Evolutionary conservation across 257 asterid species (phyloP).

Genomic region (Solanum gandarillasii): DNA sequence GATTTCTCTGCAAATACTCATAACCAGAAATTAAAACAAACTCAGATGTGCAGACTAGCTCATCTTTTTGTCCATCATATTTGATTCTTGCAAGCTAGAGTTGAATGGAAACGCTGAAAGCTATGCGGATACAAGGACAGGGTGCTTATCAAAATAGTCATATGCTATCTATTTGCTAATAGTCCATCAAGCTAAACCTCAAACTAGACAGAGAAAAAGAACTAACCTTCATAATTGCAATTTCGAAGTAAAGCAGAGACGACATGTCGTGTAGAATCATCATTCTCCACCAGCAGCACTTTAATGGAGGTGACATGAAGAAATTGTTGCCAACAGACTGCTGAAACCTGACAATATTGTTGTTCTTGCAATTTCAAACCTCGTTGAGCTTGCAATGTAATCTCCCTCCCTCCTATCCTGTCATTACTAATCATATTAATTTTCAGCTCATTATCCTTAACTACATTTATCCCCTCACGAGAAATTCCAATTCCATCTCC

Average conservation of each 20-base stretch:
- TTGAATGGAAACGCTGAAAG: neutral
- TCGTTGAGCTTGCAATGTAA: constrained; percentile 19
- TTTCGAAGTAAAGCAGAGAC: constrained; percentile 84
- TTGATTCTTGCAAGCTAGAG: neutral
- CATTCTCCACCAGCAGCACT: constrained; percentile 83
- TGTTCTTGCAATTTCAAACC: constrained; percentile 39
- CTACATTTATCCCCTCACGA: constrained; percentile 13
- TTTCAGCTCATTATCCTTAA: constrained; percentile 15
- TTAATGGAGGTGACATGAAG: constrained; percentile 74
- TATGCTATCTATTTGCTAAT: neutral
- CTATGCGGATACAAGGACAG: neutral
- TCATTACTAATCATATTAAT: neutral
- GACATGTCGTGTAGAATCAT: constrained; percentile 74
- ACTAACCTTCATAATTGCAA: constrained; percentile 81
- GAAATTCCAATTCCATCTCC: constrained; percentile 21
- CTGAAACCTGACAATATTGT: constrained; percentile 34
- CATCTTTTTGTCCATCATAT: neutral
- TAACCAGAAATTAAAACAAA: neutral
- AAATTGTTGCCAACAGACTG: constrained; percentile 69
- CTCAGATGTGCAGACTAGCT: neutral
- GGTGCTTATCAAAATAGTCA: neutral
- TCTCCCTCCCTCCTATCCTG: neutral
- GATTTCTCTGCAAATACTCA: neutral
- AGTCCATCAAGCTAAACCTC: neutral
- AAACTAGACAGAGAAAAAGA: neutral